A percentile compares a stretch with the other conserved stretches of the same genome.
Evolutionary conservation across 2,329 filamentous ascomycete species (phyloP).

Genomic region (Colletotrichum sp.): DNA sequence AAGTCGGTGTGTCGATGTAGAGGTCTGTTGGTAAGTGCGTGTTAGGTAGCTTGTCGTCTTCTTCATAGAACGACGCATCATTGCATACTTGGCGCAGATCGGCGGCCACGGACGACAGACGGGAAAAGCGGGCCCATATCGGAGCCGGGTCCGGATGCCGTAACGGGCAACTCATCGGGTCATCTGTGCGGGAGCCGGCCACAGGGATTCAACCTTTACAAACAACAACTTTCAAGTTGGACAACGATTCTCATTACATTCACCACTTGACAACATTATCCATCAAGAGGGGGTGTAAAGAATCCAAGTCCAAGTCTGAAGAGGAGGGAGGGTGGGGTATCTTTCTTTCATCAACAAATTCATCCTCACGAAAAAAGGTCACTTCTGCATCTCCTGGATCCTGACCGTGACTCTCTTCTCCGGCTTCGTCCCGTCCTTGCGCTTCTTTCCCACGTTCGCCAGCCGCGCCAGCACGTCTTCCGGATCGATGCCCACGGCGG

Average conservation of each 20-base stretch:
- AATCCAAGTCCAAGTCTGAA: no score
- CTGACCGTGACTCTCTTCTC: conserved; percentile 21
- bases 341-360: not conserved
- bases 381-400: conserved; percentile 13
- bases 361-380: not conserved
- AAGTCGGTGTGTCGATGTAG: rapidly evolving
- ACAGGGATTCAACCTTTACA: not conserved
- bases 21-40: not conserved
- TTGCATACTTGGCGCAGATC: not conserved
- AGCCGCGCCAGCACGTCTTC: conserved; percentile 30
- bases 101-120: not conserved
- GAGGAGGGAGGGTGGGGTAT: not conserved
- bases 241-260: not conserved
- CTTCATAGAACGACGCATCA: not conserved
- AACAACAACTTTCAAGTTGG: not conserved
- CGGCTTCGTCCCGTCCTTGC: conserved; percentile 18
- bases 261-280: not conserved
- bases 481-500: conserved; percentile 33
- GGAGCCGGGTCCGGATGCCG: not conserved
- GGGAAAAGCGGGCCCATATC: not conserved
- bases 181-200: not conserved
- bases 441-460: conserved; percentile 15
- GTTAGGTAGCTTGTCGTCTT: not conserved
- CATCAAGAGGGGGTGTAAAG: not conserved
- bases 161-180: not conserved